Evolutionary conservation across 495 filamentous ascomycete genomes (phyloP), one percentile per base, ranked within the genome.

Genomic region (Penicillium waksmanii): DNA sequence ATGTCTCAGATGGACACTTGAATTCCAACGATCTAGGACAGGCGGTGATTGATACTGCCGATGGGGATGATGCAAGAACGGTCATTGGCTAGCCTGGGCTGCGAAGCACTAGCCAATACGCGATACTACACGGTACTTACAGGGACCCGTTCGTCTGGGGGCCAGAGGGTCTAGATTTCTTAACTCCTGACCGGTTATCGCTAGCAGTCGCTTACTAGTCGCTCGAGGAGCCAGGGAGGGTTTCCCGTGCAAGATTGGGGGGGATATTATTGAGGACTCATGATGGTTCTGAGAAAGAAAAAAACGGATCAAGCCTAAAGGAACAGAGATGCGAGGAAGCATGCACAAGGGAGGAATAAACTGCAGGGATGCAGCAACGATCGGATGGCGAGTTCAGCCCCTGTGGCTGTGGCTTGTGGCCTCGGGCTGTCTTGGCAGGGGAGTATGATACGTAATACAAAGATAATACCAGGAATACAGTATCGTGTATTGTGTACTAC

Each of bases 151-250:
- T 44, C 42, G 42, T 44, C 42, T 44, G 62, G 56, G 57, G 50
- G 42, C 54, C 12, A 34, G 52, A 58, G 34, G 60, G 66, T 50
- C 66, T 68, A 68, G 66, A 68, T 46, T 60, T 47, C 42, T 40
- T 38, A 33, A 43, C 66, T 63, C 66, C 66, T 67, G 62, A 65
- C 36, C 36, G 36, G 12, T 56, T 19, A 33, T 34, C 18, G 49
- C 38, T 36, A 31, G 27, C 27, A 31, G 27, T 31, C 27, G 27
- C 27, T 31, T 31, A 8, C 47, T 52, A 53, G 63, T 44, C 17
- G 12, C 35, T 36, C 8, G 36, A n/a, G 11, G 11, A 23, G 12
- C 4, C 6, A 12, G 15, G 11, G 3, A 0, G 15, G 36, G 36
- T 44, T 9, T 44, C n/a, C 17, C 17, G 17, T 44, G n/a, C 17